A percentile compares a stretch with the other conserved stretches of the same genome.
phyloP scores from a whole-genome alignment of 2,329 filamentous ascomycete genomes.

The Neocucurbitaria cava region DNA sequence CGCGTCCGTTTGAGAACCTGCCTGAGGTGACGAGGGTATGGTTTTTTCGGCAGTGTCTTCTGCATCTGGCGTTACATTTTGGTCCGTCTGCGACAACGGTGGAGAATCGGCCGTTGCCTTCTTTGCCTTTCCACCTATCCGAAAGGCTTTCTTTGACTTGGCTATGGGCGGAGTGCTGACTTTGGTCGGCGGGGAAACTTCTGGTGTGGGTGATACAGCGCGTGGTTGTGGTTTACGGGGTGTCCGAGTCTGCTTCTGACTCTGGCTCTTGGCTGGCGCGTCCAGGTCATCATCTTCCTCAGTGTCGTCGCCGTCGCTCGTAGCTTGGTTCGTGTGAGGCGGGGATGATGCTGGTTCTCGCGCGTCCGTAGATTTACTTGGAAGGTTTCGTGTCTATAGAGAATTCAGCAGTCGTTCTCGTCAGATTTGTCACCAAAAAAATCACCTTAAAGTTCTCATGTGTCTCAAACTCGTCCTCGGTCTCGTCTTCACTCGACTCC shows the following conservation, averaged over 20 bases:
- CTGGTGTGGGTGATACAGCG: conserved; percentile 10
- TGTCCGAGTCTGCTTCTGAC: conserved; percentile 7
- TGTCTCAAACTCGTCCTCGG: conserved; percentile 47
- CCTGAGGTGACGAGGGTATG: conserved; percentile 5
- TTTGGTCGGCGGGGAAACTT: conserved; percentile 5
- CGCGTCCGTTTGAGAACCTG: not conserved
- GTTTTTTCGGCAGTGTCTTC: not conserved
- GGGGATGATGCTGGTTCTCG: not conserved
- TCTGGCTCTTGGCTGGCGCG: conserved; percentile 30
- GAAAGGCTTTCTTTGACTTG: conserved; percentile 34
- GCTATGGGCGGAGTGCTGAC: conserved; percentile 1
- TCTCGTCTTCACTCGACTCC: conserved; percentile 37
- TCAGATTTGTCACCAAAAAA: no score
- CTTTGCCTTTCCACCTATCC: conserved; percentile 38
- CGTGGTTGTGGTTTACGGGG: not conserved
- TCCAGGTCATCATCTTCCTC: conserved; percentile 53
- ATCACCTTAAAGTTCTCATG: conserved; percentile 42
- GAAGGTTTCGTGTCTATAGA: conserved; percentile 18
- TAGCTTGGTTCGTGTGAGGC: not conserved
- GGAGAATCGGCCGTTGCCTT: conserved; percentile 4
- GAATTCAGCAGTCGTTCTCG: conserved; percentile 3
- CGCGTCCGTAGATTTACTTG: not conserved
- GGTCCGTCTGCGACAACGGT: not conserved
- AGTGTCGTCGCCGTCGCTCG: conserved; percentile 27
- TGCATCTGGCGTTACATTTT: not conserved